Conservation (phyloP, 495 filamentous ascomycete species). For the Penicillium cataractarum region DNA sequence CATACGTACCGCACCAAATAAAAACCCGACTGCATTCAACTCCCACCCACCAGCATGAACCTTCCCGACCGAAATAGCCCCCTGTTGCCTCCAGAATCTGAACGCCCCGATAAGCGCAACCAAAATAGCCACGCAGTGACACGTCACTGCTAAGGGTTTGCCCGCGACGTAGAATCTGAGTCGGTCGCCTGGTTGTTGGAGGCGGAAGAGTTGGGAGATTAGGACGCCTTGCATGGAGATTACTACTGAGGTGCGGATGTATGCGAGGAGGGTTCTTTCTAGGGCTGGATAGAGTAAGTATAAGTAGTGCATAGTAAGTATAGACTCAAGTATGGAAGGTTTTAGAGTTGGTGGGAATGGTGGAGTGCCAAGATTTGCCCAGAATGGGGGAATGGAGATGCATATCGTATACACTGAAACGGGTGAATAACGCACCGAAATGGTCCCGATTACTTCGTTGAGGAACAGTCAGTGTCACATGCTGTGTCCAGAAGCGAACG, state of each 20-base stretch:
- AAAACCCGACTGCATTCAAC: slow-evolving; percentile 54
- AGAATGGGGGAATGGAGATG: too few relatives aligned
- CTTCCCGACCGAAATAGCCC: slow-evolving; percentile 66
- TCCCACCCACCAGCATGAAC: slow-evolving; percentile 72
- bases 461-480: slow-evolving; percentile 45
- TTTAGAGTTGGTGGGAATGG: too few relatives aligned
- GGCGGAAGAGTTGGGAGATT: slow-evolving; percentile 70
- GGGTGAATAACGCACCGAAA: slow-evolving; percentile 47
- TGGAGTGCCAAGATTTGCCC: too few relatives aligned
- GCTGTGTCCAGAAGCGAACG: slow-evolving; percentile 43
- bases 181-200: slow-evolving; percentile 53
- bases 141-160: slow-evolving; percentile 64
- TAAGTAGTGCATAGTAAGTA: not conserved
- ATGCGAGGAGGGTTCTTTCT: slow-evolving; percentile 78
- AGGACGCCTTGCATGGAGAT: slow-evolving; percentile 69
- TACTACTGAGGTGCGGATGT: slow-evolving; percentile 71
- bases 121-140: slow-evolving; percentile 60
- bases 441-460: slow-evolving; percentile 51
- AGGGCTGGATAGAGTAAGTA: slow-evolving; percentile 49
- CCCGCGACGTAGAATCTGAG: slow-evolving; percentile 67
- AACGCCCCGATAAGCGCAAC: slow-evolving; percentile 60
- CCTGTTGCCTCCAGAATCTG: slow-evolving; percentile 72
- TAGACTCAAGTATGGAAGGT: too few relatives aligned
- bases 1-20: slow-evolving; percentile 27
- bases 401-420: too few relatives aligned